These are phyloP conservation scores for Funneliformis geosporum DNA, from an alignment of 192 early-diverging fungal species.

Conservation along the genomic window DNA sequence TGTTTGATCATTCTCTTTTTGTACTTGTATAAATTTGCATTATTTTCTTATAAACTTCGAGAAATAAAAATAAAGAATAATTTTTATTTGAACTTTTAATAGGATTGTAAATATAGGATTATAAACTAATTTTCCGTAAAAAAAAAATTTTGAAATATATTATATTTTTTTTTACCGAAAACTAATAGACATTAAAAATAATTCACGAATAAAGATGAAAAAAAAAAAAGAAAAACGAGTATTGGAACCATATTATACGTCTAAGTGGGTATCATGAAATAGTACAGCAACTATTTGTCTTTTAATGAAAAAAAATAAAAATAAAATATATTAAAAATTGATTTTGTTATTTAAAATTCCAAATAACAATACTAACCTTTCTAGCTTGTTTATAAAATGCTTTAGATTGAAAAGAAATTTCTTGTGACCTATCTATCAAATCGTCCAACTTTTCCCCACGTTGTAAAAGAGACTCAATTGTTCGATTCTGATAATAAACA, in stretches of 20 bases:
- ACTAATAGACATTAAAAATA: no score
- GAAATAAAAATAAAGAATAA: no score
- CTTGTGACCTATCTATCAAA: constrained; percentile 79
- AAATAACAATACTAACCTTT: constrained; percentile 50
- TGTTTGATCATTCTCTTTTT: no score
- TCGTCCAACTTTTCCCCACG: constrained; percentile 89
- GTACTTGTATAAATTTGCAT: no score
- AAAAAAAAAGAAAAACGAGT: background rate
- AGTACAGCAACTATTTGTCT: constrained; percentile 31
- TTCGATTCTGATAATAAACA: constrained; percentile 38
- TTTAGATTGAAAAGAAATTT: constrained; percentile 88
- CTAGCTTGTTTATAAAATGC: constrained; percentile 97
- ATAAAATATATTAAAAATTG: background rate
- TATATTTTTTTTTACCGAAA: no score
- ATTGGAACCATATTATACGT: background rate
- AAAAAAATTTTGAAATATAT: no score
- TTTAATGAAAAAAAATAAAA: background rate
- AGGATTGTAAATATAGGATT: no score
- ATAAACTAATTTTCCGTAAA: no score
- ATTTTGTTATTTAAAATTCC: background rate
- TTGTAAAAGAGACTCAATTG: constrained; percentile 87
- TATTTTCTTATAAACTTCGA: no score
- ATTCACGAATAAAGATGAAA: background rate
- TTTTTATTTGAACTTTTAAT: no score
- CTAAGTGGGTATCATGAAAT: constrained; percentile 4